These are phyloP conservation scores for Hygrophila difformis DNA, from an alignment of 257 asterid genomes.

Conservation along the genomic window DNA sequence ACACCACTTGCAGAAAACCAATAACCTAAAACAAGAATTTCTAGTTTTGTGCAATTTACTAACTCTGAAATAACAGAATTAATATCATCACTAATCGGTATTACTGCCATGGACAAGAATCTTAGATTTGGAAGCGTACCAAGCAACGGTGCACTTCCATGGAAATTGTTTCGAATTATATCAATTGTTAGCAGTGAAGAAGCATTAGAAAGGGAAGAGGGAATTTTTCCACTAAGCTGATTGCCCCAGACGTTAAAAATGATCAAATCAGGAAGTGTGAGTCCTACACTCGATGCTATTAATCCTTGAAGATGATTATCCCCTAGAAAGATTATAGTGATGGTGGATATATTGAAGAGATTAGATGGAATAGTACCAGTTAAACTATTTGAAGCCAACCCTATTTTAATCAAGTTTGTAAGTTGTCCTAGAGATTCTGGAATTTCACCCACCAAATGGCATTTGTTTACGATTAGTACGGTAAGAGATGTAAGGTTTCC, in stretches of 20 bases:
- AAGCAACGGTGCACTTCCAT: constrained; percentile 21
- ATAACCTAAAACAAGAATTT: constrained; percentile 11
- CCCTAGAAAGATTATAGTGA: neutral
- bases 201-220: constrained; percentile 21
- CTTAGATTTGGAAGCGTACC: constrained; percentile 15
- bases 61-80: constrained; percentile 24
- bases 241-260: constrained; percentile 13
- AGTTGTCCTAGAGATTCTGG: constrained; percentile 24
- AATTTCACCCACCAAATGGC: constrained; percentile 22
- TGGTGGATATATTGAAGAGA: constrained; percentile 20
- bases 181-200: constrained; percentile 3
- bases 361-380: constrained; percentile 17
- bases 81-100: constrained; percentile 18
- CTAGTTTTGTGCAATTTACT: constrained; percentile 24
- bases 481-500: constrained; percentile 23
- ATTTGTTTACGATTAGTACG: neutral
- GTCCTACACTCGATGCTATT: neutral
- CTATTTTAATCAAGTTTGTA: constrained; percentile 15
- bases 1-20: constrained; percentile 21
- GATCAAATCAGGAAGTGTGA: constrained; percentile 18
- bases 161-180: constrained; percentile 12
- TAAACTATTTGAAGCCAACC: constrained; percentile 12
- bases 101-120: neutral
- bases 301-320: constrained; percentile 17
- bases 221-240: constrained; percentile 15